Percentiles rank a stretch among this genome's conserved stretches.
phyloP scores from a whole-genome alignment of 257 asterid genomes.

The Avicennia marina region DNA sequence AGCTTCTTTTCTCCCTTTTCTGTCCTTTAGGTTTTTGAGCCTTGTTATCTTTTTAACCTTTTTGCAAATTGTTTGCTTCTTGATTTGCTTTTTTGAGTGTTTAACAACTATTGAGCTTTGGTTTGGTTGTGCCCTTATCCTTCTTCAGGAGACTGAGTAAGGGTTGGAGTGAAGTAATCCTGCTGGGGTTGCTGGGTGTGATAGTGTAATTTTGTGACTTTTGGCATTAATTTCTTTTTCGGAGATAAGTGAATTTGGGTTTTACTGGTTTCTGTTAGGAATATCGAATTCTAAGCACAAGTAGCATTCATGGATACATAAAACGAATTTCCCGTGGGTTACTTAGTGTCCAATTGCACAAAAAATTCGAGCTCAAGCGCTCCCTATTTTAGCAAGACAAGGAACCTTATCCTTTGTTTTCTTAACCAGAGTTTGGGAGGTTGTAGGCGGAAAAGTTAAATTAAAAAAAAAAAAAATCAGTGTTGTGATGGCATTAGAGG shows the following conservation, averaged over 20 bases:
- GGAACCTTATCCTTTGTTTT: background rate
- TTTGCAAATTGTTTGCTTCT: background rate
- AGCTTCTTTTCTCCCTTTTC: background rate
- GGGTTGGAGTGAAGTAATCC: background rate
- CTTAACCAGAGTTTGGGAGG: background rate
- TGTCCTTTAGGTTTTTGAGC: background rate
- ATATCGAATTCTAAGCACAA: background rate
- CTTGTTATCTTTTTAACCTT: background rate
- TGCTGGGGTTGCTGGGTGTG: background rate
- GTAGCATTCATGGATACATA: background rate
- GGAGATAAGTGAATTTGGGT: background rate
- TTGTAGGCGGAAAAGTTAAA: background rate
- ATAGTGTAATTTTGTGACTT: background rate
- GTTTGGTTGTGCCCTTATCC: conserved; percentile 3
- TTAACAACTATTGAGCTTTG: conserved; percentile 4
- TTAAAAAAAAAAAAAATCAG: background rate
- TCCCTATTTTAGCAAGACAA: background rate
- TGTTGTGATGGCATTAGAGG: background rate
- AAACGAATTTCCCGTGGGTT: background rate
- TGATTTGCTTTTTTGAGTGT: background rate
- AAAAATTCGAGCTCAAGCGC: background rate
- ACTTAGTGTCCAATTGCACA: background rate
- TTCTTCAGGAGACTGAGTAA: background rate
- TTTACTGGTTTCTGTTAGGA: background rate
- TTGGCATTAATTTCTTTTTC: conserved; percentile 1